Base-by-base conservation (phyloP, 2,329 filamentous ascomycete species). In the Xylaria sp. region DNA sequence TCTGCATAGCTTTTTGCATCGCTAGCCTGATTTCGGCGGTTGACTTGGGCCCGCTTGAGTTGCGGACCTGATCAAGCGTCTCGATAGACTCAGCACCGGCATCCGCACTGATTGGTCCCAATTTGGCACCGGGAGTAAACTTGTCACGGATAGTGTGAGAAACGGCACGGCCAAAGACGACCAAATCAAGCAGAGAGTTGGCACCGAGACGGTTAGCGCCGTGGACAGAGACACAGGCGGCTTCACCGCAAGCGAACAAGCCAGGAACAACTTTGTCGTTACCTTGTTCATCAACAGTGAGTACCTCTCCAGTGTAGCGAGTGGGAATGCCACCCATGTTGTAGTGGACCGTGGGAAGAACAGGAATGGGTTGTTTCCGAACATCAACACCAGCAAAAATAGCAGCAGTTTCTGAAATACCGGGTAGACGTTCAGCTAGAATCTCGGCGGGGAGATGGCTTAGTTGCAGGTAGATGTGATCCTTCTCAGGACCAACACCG, bases 241-340 rank as follows among this genome's bases (percentile, higher is more conserved):
- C 94, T 86, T 98, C 95, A 86, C 95, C 95, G 77, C 94, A 98
- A 77, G 96, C 96, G 81, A 95, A 98, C 72, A 99, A 89, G 82
- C 95, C 95, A 67, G 94, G 94, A 25, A 99, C 96, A 75, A 97
- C 89, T 87, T 97, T 89, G 85, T 98, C 96, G 67, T 97, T 90
- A 75, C 96, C 96, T 71, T 89, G 82, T 79, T 92, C 91, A 76
- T 98, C 94, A 62, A 97, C 86, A 20, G 94, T 97, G 75, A 99
- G 84, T 70, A 98, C 96, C 85, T 99, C 94, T 82, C 96, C 95
- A 71, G 94, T 98, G 88, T 97, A 98, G 79, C 93, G 94, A 75
- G 96, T 98, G 62, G 95, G 95, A 76, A 99, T 98, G 88, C 96
- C 95, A 83, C 95, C 95, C 96, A 98, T 99, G 89, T 98, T 98